phyloP scores from a whole-genome alignment of 192 early-diverging fungal species.

The Rhizoclosmatium sp. region DNA sequence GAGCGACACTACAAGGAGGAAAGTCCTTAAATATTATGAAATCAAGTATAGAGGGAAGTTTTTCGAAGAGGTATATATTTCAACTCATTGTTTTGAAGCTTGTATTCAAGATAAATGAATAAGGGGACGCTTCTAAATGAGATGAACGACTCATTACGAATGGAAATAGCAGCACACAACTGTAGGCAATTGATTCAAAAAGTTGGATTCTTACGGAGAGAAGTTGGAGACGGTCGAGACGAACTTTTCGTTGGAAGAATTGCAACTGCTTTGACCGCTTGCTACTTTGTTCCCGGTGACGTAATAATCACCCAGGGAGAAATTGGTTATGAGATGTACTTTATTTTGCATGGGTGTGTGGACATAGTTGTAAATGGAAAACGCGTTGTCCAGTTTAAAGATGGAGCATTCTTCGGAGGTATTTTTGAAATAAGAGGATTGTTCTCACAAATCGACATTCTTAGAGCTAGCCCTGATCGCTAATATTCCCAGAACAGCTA shows the following conservation, averaged over 20 bases:
- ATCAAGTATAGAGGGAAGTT: conserved; percentile 41
- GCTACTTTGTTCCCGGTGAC: conserved; percentile 46
- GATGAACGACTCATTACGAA: conserved; percentile 42
- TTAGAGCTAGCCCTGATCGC: conserved; percentile 39
- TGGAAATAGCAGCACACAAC: conserved; percentile 46
- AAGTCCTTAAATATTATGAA: conserved; percentile 44
- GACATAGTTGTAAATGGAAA: conserved; percentile 50
- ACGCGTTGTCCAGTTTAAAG: conserved; percentile 35
- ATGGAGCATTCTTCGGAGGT: conserved; percentile 54
- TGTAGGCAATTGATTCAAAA: conserved; percentile 41
- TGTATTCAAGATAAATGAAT: not conserved
- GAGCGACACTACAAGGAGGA: conserved; percentile 10
- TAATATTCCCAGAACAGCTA: conserved; percentile 39
- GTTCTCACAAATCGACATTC: not conserved
- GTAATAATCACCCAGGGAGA: conserved; percentile 36
- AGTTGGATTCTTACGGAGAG: conserved; percentile 41
- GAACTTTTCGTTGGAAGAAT: conserved; percentile 43
- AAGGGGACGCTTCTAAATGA: conserved; percentile 32
- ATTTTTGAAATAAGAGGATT: not conserved
- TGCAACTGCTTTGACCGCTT: conserved; percentile 28
- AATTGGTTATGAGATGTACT: conserved; percentile 48
- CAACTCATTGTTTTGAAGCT: not conserved
- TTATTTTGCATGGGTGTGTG: conserved; percentile 49
- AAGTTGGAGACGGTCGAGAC: conserved; percentile 42
- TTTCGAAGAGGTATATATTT: conserved; percentile 38